These are phyloP conservation scores for Coemansia sp. DNA, from an alignment of 192 early-diverging fungal genomes.

Conservation along the genomic window DNA sequence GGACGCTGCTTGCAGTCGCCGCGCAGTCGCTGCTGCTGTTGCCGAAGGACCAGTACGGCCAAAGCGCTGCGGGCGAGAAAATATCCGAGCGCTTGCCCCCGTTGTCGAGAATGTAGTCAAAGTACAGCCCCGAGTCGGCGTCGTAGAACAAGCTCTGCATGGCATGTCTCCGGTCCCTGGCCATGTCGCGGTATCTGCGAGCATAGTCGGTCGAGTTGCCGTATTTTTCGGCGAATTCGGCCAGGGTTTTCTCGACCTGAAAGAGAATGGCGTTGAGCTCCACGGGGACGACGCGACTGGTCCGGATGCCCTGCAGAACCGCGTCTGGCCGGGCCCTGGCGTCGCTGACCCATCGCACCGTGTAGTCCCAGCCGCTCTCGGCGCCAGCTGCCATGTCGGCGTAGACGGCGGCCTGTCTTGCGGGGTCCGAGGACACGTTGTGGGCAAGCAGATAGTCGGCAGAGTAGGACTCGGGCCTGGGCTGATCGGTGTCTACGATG, in stretches of 20 bases:
- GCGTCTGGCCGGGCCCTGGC: constrained; percentile 18
- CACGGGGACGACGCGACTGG: constrained; percentile 60
- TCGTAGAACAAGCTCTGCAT: constrained; percentile 60
- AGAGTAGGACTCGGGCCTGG: constrained; percentile 66
- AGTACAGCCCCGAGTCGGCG: constrained; percentile 41
- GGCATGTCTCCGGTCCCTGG: constrained; percentile 38
- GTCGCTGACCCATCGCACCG: constrained; percentile 58
- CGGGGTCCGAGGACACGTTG: constrained; percentile 28
- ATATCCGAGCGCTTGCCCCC: constrained; percentile 16
- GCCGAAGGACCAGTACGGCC: constrained; percentile 63
- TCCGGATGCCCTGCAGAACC: constrained; percentile 57
- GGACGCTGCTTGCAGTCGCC: background rate
- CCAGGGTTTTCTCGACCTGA: constrained; percentile 30
- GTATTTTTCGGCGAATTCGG: constrained; percentile 6
- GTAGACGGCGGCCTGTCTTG: constrained; percentile 44
- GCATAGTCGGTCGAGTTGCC: background rate
- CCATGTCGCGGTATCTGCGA: constrained; percentile 19
- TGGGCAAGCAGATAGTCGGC: constrained; percentile 59
- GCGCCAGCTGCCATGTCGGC: constrained; percentile 66
- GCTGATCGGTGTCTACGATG: constrained; percentile 53
- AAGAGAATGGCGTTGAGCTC: constrained; percentile 72
- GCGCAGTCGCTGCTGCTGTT: constrained; percentile 13
- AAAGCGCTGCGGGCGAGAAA: constrained; percentile 55
- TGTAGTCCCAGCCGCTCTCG: constrained; percentile 73
- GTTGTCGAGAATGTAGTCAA: constrained; percentile 58